Conservation (phyloP, 2,329 filamentous ascomycete species). For the Diaporthe sp. region DNA sequence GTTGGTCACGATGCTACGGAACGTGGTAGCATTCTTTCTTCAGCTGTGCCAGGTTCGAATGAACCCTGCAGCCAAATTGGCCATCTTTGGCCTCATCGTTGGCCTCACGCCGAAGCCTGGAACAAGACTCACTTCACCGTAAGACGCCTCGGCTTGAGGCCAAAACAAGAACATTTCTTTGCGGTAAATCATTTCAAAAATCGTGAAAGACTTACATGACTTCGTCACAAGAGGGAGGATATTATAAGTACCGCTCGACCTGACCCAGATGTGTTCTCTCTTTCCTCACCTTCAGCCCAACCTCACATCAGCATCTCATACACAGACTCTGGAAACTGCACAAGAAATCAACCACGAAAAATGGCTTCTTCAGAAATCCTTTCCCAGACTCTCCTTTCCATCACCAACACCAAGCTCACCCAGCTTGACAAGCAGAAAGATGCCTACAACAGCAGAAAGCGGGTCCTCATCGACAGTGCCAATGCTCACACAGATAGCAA, state of each 20-base stretch:
- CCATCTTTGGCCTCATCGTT: neutral
- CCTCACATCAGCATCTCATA: neutral
- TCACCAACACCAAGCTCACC: conserved; percentile 69
- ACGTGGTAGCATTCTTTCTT: neutral
- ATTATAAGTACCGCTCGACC: neutral
- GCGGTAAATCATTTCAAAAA: neutral
- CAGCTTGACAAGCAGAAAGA: conserved; percentile 67
- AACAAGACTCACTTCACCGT: neutral
- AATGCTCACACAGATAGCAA: conserved; percentile 45
- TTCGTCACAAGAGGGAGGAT: neutral
- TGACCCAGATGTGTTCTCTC: neutral
- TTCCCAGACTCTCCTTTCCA: conserved; percentile 67
- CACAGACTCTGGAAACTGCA: conserved; percentile 33
- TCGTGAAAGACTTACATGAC: neutral
- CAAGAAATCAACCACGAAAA: neutral
- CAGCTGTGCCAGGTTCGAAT: neutral
- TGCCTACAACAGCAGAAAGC: conserved; percentile 63
- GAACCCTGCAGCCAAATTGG: no score
- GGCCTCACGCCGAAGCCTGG: neutral
- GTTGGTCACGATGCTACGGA: neutral
- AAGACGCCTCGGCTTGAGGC: neutral
- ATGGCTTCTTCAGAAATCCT: conserved; percentile 58
- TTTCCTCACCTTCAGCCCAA: neutral
- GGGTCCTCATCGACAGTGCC: conserved; percentile 53
- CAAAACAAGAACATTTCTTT: neutral